phyloP scores from a whole-genome alignment of 139 green algal species.

The Ostreobium quekettii region DNA sequence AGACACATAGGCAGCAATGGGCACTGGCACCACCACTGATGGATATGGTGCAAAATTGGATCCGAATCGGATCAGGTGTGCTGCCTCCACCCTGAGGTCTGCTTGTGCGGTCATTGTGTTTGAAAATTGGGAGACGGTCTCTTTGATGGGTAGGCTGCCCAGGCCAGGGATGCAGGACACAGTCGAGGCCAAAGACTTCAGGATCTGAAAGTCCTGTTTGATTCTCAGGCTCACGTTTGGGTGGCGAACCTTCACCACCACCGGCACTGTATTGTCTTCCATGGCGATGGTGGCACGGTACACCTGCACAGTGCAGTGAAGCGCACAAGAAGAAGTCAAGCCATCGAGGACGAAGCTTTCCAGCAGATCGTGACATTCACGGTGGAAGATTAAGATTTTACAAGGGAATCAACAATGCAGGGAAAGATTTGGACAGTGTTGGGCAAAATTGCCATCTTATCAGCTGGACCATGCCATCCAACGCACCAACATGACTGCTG shows the following conservation, averaged over 20 bases:
- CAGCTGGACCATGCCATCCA: too few relatives aligned
- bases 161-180: slow-evolving; percentile 30
- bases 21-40: slow-evolving; percentile 29
- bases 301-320: slow-evolving; percentile 40
- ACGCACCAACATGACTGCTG: background rate
- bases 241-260: slow-evolving; percentile 85
- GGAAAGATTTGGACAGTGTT: too few relatives aligned
- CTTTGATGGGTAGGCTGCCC: slow-evolving; percentile 60
- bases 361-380: background rate
- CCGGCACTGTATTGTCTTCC: slow-evolving; percentile 21
- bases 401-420: too few relatives aligned
- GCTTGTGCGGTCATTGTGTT: slow-evolving; percentile 83
- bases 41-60: slow-evolving; percentile 51
- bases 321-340: background rate
- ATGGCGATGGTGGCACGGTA: slow-evolving; percentile 53
- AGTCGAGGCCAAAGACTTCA: slow-evolving; percentile 48
- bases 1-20: slow-evolving; percentile 48
- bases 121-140: slow-evolving; percentile 83
- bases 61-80: slow-evolving; percentile 63
- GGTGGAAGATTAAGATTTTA: too few relatives aligned
- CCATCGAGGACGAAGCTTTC: background rate
- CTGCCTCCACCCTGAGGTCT: slow-evolving; percentile 74
- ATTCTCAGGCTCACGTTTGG: slow-evolving; percentile 73
- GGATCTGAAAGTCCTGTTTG: slow-evolving; percentile 79
- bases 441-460: too few relatives aligned